These are phyloP conservation scores for Eutrema japonicum DNA, from an alignment of 345 rosid genomes.

Conservation along the genomic window DNA sequence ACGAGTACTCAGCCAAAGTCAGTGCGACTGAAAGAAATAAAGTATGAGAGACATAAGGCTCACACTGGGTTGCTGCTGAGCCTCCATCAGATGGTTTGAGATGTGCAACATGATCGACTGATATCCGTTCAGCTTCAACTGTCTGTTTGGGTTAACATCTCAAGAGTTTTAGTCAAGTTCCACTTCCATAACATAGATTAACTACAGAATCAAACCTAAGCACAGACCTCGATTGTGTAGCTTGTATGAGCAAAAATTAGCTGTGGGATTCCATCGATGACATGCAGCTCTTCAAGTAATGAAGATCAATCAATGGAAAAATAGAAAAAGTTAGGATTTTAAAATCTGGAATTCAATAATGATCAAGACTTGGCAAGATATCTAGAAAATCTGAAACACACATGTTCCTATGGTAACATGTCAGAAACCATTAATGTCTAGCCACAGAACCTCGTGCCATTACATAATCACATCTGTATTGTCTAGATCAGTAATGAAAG, in stretches of 20 bases:
- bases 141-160: conserved; percentile 58
- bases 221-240: conserved; percentile 89
- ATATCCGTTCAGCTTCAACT: conserved; percentile 96
- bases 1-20: neutral
- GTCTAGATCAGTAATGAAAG: neutral
- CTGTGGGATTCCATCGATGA: conserved; percentile 95
- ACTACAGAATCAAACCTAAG: neutral
- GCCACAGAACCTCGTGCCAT: conserved; percentile 1
- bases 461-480: neutral
- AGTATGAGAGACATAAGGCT: conserved; percentile 28
- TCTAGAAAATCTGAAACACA: neutral
- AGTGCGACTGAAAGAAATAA: conserved; percentile 25
- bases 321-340: conserved; percentile 15
- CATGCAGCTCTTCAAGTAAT: conserved; percentile 71
- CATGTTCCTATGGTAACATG: neutral
- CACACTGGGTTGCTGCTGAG: conserved; percentile 94
- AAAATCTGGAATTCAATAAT: conserved; percentile 3
- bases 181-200: conserved; percentile 1
- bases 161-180: conserved; percentile 2
- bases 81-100: conserved; percentile 97
- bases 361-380: neutral
- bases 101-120: conserved; percentile 99
- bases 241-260: conserved; percentile 83
- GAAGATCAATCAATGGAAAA: conserved; percentile 29
- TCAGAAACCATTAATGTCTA: neutral